phyloP scores from a whole-genome alignment of 495 filamentous ascomycete species.

The Jackrogersella minutella region DNA sequence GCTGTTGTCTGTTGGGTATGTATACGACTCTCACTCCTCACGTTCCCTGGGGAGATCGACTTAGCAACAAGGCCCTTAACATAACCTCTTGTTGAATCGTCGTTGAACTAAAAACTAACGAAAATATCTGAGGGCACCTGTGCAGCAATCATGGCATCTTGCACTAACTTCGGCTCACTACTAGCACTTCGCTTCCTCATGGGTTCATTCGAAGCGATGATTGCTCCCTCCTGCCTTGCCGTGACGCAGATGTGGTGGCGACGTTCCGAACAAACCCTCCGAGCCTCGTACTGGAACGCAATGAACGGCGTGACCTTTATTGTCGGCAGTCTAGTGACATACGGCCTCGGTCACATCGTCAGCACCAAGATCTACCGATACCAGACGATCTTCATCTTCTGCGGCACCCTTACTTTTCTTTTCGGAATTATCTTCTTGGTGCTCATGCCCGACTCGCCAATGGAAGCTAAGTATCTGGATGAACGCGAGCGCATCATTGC shows the following conservation, averaged over 20 bases:
- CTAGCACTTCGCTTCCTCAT: conserved; percentile 55
- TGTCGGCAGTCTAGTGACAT: conserved; percentile 61
- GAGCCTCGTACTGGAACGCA: conserved; percentile 60
- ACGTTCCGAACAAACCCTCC: conserved; percentile 59
- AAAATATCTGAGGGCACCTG: conserved; percentile 46
- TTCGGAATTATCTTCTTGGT: conserved; percentile 48
- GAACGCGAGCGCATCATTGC: conserved; percentile 68
- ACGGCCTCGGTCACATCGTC: conserved; percentile 66
- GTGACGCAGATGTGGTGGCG: conserved; percentile 67
- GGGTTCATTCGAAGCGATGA: conserved; percentile 53
- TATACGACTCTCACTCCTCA: not conserved
- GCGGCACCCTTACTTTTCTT: conserved; percentile 54
- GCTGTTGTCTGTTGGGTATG: conserved; percentile 52
- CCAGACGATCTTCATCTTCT: conserved; percentile 68
- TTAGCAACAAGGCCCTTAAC: too few species aligned
- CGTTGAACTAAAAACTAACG: too few species aligned
- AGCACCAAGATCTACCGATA: conserved; percentile 62
- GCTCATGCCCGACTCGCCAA: conserved; percentile 68
- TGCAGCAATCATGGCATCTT: conserved; percentile 50
- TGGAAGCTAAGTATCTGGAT: conserved; percentile 65
- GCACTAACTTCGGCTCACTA: conserved; percentile 55
- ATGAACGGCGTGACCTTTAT: conserved; percentile 61
- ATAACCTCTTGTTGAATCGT: not conserved
- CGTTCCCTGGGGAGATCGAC: not conserved
- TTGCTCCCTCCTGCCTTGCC: conserved; percentile 58